Evolutionary conservation across 495 filamentous ascomycete genomes (phyloP).

Genomic region (Cladorrhinum samala): DNA sequence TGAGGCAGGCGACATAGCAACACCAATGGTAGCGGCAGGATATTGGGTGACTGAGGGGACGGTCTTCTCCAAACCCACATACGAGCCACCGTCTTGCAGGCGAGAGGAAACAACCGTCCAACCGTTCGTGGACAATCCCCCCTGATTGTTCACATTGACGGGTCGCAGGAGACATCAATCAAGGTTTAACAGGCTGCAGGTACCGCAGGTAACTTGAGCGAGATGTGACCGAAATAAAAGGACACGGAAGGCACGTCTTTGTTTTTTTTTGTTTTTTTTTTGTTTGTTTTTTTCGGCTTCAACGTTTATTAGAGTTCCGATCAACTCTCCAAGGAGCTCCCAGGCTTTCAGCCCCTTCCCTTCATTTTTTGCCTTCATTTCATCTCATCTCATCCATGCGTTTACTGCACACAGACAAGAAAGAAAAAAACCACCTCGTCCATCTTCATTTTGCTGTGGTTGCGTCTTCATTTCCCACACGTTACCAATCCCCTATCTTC

Average conservation of each 20-base stretch:
- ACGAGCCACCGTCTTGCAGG: conserved; percentile 7
- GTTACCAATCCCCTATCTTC: background rate
- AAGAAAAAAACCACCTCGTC: background rate
- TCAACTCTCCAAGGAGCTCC: background rate
- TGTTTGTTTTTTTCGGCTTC: background rate
- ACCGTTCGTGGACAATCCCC: background rate
- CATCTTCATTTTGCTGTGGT: conserved; percentile 10
- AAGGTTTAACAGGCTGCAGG: background rate
- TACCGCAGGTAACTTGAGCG: background rate
- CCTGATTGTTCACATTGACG: background rate
- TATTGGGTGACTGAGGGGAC: background rate
- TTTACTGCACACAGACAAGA: background rate
- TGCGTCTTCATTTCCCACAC: conserved; percentile 12
- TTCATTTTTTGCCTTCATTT: background rate
- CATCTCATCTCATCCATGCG: background rate
- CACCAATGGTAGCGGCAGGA: conserved; percentile 8
- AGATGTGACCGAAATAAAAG: background rate
- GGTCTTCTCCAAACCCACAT: no score
- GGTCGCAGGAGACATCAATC: no score
- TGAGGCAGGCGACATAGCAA: conserved; percentile 2
- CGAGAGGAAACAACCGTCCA: background rate
- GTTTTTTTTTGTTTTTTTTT: no score
- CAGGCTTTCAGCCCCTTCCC: background rate
- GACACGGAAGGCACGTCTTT: no score
- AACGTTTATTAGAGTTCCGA: background rate